Conservation (phyloP, 768 basidiomycete genomes). For the Trametes cubensis region DNA sequence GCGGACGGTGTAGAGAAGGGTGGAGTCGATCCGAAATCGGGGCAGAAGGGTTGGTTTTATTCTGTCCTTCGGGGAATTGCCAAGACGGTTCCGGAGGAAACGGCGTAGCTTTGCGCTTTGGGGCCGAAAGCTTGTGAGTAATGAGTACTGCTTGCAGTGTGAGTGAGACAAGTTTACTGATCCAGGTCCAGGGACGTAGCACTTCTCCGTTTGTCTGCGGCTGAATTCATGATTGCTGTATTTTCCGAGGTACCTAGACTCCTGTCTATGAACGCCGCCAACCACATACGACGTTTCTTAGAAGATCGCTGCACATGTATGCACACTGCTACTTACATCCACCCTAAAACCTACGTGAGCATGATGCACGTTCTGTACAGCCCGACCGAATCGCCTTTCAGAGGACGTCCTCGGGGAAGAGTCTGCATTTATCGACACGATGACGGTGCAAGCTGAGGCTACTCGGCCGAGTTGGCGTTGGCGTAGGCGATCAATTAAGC, state of each 20-base stretch:
- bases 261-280: not conserved
- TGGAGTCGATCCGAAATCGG: slow-evolving; percentile 5
- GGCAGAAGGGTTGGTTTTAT: slow-evolving; percentile 10
- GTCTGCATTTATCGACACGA: no score
- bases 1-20: not conserved
- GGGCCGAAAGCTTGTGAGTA: not conserved
- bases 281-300: slow-evolving; percentile 8
- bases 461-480: no score
- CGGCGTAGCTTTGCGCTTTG: not conserved
- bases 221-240: no score
- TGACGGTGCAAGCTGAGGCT: no score
- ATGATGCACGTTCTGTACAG: no score
- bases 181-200: not conserved
- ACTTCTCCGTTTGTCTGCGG: not conserved
- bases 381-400: no score
- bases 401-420: no score
- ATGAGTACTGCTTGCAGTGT: not conserved
- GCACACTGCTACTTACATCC: no score
- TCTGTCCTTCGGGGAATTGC: not conserved
- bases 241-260: no score
- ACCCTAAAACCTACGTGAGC: no score
- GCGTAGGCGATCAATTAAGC: no score
- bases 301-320: no score
- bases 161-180: not conserved
- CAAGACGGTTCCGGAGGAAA: not conserved